Evolutionary conservation across 169 alveolate genomes (phyloP).

Genomic region (Plasmodium gaboni): DNA sequence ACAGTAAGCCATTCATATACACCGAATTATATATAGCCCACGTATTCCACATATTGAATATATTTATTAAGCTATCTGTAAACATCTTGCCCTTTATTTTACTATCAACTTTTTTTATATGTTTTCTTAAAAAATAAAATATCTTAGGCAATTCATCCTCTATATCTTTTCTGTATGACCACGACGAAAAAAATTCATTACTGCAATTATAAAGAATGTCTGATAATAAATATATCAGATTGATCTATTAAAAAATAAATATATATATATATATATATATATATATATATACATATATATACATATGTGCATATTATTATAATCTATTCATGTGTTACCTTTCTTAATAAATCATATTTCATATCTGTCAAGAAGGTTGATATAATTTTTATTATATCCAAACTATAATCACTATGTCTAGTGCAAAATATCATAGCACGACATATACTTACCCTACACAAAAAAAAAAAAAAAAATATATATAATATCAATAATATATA

Average conservation of each 20-base stretch:
- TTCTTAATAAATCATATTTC: constrained; percentile 63
- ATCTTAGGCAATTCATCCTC: constrained; percentile 81
- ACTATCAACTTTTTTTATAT: constrained; percentile 61
- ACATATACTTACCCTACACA: constrained; percentile 65
- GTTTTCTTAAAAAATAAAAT: constrained; percentile 76
- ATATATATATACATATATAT: background rate
- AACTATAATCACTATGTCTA: constrained; percentile 69
- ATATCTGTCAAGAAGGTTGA: constrained; percentile 50
- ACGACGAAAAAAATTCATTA: constrained; percentile 78
- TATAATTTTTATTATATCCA: constrained; percentile 41
- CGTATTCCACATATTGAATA: constrained; percentile 45
- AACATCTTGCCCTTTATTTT: constrained; percentile 48
- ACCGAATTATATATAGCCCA: constrained; percentile 51
- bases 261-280: background rate
- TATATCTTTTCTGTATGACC: constrained; percentile 80
- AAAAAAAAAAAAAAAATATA: background rate
- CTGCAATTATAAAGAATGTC: constrained; percentile 83
- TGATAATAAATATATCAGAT: constrained; percentile 81
- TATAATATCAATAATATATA: background rate
- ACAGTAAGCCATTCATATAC: constrained; percentile 61
- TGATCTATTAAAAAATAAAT: constrained; percentile 44
- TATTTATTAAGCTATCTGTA: constrained; percentile 47
- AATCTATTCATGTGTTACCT: constrained; percentile 7
- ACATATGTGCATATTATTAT: too few species aligned
- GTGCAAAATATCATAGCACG: constrained; percentile 77